These are phyloP conservation scores for Rhodosporidiobolus sp. DNA, from an alignment of 768 basidiomycete species.

Conservation along the genomic window DNA sequence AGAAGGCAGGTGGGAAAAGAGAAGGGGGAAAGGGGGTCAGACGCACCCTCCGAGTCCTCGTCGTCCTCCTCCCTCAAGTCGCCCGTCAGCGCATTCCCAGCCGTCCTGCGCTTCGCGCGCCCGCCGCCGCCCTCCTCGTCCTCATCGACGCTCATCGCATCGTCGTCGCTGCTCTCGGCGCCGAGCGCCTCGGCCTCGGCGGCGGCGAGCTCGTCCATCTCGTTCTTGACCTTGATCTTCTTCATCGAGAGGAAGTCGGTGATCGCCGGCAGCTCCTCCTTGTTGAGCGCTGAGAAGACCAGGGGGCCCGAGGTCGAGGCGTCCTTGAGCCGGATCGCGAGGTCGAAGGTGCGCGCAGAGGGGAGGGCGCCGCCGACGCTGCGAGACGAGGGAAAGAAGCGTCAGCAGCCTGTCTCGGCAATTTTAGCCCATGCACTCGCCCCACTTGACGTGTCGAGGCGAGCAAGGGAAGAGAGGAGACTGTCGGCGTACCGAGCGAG, in stretches of 20 bases:
- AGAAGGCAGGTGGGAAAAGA: neutral
- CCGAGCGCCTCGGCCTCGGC: constrained; percentile 60
- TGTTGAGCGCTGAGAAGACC: constrained; percentile 88
- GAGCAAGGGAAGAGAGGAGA: neutral
- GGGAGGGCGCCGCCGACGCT: constrained; percentile 82
- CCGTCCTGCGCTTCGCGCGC: neutral
- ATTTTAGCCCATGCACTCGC: too few relatives aligned
- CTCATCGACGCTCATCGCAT: constrained; percentile 48
- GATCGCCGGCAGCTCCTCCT: constrained; percentile 86
- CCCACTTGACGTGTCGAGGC: too few relatives aligned
- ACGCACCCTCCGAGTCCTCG: constrained; percentile 71
- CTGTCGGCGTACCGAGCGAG: constrained; percentile 65
- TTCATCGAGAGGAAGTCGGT: constrained; percentile 77
- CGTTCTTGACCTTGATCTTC: constrained; percentile 90
- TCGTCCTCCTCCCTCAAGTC: constrained; percentile 56
- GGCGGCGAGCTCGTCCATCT: constrained; percentile 69
- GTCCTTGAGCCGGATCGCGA: constrained; percentile 79
- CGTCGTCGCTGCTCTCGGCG: constrained; percentile 58
- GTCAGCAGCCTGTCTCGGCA: constrained; percentile 1
- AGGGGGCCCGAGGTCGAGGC: constrained; percentile 64
- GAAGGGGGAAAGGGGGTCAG: constrained; percentile 52
- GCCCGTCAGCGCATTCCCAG: constrained; percentile 39
- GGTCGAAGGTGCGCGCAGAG: constrained; percentile 87
- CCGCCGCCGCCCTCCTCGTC: neutral
- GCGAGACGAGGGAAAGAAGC: neutral